phyloP scores from a whole-genome alignment of 1,284 basidiomycete genomes.

The Fistulina hepatica region DNA sequence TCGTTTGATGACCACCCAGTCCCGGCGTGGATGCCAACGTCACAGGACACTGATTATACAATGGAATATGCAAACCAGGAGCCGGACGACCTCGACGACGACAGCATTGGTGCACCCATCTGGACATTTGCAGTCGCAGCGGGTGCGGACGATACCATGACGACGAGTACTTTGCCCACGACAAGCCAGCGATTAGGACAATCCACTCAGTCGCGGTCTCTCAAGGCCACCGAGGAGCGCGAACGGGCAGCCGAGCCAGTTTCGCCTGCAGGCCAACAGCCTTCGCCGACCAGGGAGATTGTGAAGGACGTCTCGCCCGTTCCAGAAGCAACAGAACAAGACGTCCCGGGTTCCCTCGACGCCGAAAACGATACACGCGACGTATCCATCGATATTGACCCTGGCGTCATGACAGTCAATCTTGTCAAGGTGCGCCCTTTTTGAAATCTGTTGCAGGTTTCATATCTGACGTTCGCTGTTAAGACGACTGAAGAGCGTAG shows the following conservation, averaged over 20 bases:
- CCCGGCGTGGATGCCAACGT: conserved; percentile 41
- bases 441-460: conserved; percentile 3
- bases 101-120: conserved; percentile 67
- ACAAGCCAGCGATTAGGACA: conserved; percentile 29
- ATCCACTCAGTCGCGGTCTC: no score
- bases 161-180: conserved; percentile 59
- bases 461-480: conserved; percentile 6
- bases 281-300: no score
- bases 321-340: conserved; percentile 20
- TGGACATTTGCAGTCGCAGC: conserved; percentile 22
- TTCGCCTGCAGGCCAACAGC: conserved; percentile 8
- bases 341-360: no score
- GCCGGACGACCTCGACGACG: conserved; percentile 35
- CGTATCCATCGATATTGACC: conserved; percentile 28
- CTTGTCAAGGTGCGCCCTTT: conserved; percentile 33
- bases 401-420: conserved; percentile 29
- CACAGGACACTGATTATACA: conserved; percentile 49
- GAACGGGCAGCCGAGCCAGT: conserved; percentile 10
- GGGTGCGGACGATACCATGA: conserved; percentile 52
- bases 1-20: conserved; percentile 37
- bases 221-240: no score
- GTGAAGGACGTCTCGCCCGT: no score
- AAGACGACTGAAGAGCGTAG: conserved; percentile 24
- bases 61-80: conserved; percentile 25
- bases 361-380: conserved; percentile 25